phyloP scores from a whole-genome alignment of 345 rosid species.

The Citrus medica region DNA sequence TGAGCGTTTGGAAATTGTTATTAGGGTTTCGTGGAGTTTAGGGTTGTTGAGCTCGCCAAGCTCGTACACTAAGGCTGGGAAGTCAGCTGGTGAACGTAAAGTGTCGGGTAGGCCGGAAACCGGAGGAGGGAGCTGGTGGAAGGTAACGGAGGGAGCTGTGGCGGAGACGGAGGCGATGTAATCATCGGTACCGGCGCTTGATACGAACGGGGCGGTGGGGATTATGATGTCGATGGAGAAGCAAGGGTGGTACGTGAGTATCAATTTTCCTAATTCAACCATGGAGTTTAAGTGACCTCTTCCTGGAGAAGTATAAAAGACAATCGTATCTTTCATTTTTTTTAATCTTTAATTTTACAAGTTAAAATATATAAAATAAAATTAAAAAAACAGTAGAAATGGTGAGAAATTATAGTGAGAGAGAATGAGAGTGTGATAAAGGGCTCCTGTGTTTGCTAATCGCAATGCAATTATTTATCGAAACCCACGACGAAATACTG shows the following conservation, averaged over 20 bases:
- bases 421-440: no score
- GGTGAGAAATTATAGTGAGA: no score
- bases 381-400: no score
- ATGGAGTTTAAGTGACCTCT: constrained; percentile 31
- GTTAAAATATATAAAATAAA: no score
- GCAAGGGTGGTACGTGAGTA: constrained; percentile 2
- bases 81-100: neutral
- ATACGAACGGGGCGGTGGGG: constrained; percentile 5
- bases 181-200: neutral
- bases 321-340: constrained; percentile 5
- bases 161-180: constrained; percentile 19
- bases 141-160: constrained; percentile 22
- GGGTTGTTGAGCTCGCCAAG: constrained; percentile 21
- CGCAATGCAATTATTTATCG: no score
- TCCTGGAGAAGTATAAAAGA: constrained; percentile 23
- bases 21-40: constrained; percentile 18
- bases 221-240: constrained; percentile 14
- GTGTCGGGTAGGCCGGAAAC: neutral
- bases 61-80: constrained; percentile 6
- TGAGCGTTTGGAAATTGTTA: constrained; percentile 10
- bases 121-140: constrained; percentile 27
- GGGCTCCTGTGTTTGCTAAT: no score
- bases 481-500: no score
- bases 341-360: no score
- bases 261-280: constrained; percentile 34